Evolutionary conservation across 1,284 basidiomycete species (phyloP).

Genomic region (Leccinum solheimii): DNA sequence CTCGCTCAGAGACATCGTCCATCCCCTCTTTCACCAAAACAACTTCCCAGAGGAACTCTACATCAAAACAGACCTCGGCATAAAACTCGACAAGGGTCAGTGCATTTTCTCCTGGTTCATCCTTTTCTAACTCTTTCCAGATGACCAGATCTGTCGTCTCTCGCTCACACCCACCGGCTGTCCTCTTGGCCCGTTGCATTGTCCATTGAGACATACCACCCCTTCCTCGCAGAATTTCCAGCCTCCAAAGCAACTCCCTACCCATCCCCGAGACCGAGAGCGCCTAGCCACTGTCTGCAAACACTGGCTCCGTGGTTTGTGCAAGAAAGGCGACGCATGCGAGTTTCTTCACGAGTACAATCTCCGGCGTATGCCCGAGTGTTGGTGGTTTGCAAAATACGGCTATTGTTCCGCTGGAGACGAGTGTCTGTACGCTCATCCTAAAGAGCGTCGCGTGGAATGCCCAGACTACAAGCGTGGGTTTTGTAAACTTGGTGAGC

Average conservation of each 20-base stretch:
- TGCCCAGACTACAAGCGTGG: slow-evolving; percentile 96
- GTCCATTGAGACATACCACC: slow-evolving; percentile 87
- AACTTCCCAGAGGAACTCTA: slow-evolving; percentile 84
- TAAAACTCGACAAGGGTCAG: slow-evolving; percentile 92
- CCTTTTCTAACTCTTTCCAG: slow-evolving; percentile 41
- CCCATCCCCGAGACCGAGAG: slow-evolving; percentile 82
- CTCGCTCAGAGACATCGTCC: slow-evolving; percentile 70
- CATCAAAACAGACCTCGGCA: slow-evolving; percentile 79
- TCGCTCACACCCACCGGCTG: slow-evolving; percentile 80
- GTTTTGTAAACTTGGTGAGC: slow-evolving; percentile 88
- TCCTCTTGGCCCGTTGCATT: slow-evolving; percentile 83
- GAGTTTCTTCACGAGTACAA: slow-evolving; percentile 99
- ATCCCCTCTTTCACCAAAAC: slow-evolving; percentile 92
- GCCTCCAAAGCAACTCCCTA: slow-evolving; percentile 76
- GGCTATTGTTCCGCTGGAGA: slow-evolving; percentile 98
- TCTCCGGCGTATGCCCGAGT: slow-evolving; percentile 97
- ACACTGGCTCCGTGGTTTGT: slow-evolving; percentile 97
- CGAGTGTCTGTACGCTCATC: slow-evolving; percentile 97
- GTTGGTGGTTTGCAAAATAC: slow-evolving; percentile 98
- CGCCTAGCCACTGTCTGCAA: slow-evolving; percentile 96
- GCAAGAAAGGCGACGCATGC: slow-evolving; percentile 98
- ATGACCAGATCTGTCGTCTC: slow-evolving; percentile 89
- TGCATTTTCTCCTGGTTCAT: neutral
- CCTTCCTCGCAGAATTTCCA: slow-evolving; percentile 88
- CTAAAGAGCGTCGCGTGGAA: slow-evolving; percentile 90